These are phyloP conservation scores for Ascocoryne sarcoides DNA, from an alignment of 2,329 filamentous ascomycete genomes.

Conservation along the genomic window DNA sequence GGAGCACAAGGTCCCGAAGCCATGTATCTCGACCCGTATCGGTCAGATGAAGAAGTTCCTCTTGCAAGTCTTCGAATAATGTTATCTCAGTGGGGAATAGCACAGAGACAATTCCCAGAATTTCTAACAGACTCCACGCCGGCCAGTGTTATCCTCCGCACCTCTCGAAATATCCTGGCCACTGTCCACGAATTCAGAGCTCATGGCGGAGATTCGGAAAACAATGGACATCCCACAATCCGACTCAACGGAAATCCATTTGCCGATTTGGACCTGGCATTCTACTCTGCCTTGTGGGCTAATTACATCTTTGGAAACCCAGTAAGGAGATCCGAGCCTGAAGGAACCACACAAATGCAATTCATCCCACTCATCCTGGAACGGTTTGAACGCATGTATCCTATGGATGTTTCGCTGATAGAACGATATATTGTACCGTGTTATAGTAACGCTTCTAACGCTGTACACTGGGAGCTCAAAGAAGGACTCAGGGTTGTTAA, in stretches of 20 bases:
- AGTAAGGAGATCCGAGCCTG: conserved; percentile 12
- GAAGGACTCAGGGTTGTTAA: conserved; percentile 47
- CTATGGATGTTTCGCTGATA: conserved; percentile 32
- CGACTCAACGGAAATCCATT: conserved; percentile 25
- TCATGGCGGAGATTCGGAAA: conserved; percentile 16
- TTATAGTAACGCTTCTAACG: conserved; percentile 25
- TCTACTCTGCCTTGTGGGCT: conserved; percentile 32
- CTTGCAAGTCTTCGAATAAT: conserved; percentile 48
- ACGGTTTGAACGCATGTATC: conserved; percentile 29
- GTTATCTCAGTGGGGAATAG: conserved; percentile 39
- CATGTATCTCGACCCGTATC: conserved; percentile 83
- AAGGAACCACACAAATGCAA: conserved; percentile 14
- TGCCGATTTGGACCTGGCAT: conserved; percentile 30
- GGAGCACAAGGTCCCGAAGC: conserved; percentile 18
- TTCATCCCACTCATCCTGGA: conserved; percentile 30
- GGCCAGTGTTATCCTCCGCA: conserved; percentile 62
- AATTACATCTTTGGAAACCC: conserved; percentile 28
- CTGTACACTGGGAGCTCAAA: conserved; percentile 32
- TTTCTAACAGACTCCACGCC: conserved; percentile 58
- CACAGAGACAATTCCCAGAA: conserved; percentile 36
- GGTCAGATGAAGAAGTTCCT: conserved; percentile 57
- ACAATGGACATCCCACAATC: conserved; percentile 30
- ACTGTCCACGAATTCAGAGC: conserved; percentile 49
- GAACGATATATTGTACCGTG: conserved; percentile 30
- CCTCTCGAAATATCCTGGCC: conserved; percentile 71